Base-by-base conservation (phyloP, 2,329 filamentous ascomycete species). In the Ophiostoma australiae region DNA sequence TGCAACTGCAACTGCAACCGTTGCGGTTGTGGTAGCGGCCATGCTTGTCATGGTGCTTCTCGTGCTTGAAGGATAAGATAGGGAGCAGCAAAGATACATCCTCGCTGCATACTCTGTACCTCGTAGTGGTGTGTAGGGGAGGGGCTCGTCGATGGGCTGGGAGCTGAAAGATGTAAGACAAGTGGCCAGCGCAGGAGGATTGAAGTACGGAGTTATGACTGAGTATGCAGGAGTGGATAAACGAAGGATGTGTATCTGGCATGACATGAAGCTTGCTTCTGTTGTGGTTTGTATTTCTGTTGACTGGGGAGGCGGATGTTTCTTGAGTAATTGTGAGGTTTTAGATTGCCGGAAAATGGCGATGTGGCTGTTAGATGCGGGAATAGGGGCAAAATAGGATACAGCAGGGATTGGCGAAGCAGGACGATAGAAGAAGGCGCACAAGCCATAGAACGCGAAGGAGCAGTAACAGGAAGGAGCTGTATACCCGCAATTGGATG, bases 91-190 rank as follows among this genome's bases (percentile, higher is more conserved):
- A 48, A 48, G 4, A 48, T 48, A 48, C 44, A 39, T 39, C 27
- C 27, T 41, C 15, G 39, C 39, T 11, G 27, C 3, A 15, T 41
- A 13, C 10, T 41, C 39, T 41, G 39, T 31, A 31, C 27, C 2
- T 39, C 37, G 44, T 58, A 58, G 52, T 58, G 23, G 52, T 58
- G 52, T 58, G n/a, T 58, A 27, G n/a, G n/a, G 15, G 61, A 65
- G 61, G 61, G 61, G 61, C 31, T 35, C 17, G 4, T 58, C n/a
- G 52, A 27, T 11, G 23, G 27, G 8, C 41, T n/a, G 39, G 15
- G 13, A 39, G 52, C 63, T 39, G 33, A 70, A 70, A 35, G 11
- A 44, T 68, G 69, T 67, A 67, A 70, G 44, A 67, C 63, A 55
- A 55, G 31, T 55, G 69, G 52, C 52, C 52, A 58, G 52, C 52